These are phyloP conservation scores for Mycena indigotica DNA, from an alignment of 768 basidiomycete species.

Conservation along the genomic window DNA sequence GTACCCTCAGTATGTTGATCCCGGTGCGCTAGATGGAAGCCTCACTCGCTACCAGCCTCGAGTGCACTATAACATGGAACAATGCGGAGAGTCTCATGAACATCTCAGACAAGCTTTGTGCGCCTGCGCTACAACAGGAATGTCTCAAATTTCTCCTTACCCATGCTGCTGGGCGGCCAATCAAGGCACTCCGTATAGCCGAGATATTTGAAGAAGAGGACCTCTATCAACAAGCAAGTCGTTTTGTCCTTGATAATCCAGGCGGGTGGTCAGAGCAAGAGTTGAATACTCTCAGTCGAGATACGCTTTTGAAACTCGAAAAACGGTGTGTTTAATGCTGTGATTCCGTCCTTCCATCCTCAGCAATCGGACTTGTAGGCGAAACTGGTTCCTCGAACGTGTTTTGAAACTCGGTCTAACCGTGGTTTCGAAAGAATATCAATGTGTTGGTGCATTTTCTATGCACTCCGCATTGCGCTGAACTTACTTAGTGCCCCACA, in stretches of 20 bases:
- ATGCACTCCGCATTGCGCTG: background rate
- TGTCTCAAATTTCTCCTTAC: slow-evolving; percentile 88
- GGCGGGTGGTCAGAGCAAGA: slow-evolving; percentile 84
- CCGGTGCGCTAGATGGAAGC: background rate
- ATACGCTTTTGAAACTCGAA: slow-evolving; percentile 87
- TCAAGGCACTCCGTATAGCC: slow-evolving; percentile 91
- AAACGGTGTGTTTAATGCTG: slow-evolving; percentile 57
- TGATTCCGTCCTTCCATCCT: too few relatives aligned
- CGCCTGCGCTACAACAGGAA: slow-evolving; percentile 76
- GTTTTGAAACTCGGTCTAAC: slow-evolving; percentile 89
- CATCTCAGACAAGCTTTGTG: slow-evolving; percentile 86
- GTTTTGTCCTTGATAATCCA: slow-evolving; percentile 91
- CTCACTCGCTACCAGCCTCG: slow-evolving; percentile 51
- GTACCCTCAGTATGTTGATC: slow-evolving; percentile 78
- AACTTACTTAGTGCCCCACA: slow-evolving; percentile 61
- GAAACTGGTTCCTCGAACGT: slow-evolving; percentile 95
- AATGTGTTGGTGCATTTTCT: slow-evolving; percentile 59
- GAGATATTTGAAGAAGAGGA: slow-evolving; percentile 91
- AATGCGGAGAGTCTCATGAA: slow-evolving; percentile 93
- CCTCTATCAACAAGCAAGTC: slow-evolving; percentile 85
- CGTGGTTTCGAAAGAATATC: slow-evolving; percentile 89
- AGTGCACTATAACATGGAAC: slow-evolving; percentile 94
- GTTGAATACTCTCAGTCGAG: slow-evolving; percentile 75
- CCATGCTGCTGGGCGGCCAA: slow-evolving; percentile 89
- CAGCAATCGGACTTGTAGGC: too few relatives aligned